phyloP scores from a whole-genome alignment of 345 rosid genomes.

The Draba incana region DNA sequence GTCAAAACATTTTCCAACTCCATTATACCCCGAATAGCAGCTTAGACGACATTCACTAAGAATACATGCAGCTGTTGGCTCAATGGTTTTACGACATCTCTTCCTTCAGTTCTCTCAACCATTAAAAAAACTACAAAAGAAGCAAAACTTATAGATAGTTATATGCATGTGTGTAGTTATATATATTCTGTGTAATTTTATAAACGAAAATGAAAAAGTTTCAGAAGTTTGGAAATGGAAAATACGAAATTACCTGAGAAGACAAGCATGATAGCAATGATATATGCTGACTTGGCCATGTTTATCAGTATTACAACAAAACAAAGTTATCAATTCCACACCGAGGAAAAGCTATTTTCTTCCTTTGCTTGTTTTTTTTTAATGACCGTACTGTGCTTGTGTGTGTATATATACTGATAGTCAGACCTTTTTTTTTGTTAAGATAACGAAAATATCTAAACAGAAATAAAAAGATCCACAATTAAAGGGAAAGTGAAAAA shows the following conservation, averaged over 20 bases:
- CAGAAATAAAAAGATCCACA: no score
- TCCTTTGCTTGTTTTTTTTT: no score
- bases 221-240: conserved; percentile 1
- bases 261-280: conserved; percentile 18
- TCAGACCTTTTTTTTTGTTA: no score
- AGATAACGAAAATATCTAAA: no score
- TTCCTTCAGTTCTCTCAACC: conserved; percentile 22
- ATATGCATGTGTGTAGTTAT: no score
- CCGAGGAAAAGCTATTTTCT: no score
- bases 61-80: neutral
- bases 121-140: conserved; percentile 10
- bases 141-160: neutral
- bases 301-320: no score
- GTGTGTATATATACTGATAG: no score
- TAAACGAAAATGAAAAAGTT: neutral
- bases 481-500: no score
- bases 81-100: conserved; percentile 5
- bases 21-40: conserved; percentile 15
- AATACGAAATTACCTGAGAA: conserved; percentile 25
- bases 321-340: no score
- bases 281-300: conserved; percentile 28
- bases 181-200: no score
- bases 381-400: no score
- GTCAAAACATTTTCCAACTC: conserved; percentile 36
- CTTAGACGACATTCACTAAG: neutral